Conservation (phyloP, 305 asterid genomes). For the Withania somnifera region DNA sequence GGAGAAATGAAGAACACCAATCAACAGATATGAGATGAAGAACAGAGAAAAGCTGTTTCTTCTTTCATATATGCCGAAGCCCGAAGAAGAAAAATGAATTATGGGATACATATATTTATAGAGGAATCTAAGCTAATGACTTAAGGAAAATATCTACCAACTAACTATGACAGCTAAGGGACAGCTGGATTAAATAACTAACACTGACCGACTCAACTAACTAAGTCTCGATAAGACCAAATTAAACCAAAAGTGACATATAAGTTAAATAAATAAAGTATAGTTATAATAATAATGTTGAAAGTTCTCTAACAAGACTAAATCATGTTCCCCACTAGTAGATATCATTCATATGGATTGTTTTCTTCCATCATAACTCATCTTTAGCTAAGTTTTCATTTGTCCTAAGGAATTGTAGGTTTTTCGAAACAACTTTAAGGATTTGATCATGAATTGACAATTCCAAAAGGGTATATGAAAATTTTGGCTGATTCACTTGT, state of each 20-base stretch:
- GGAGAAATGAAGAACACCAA: too few species aligned
- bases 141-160: too few species aligned
- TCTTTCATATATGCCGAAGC: too few species aligned
- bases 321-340: neutral
- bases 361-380: neutral
- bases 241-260: neutral
- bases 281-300: neutral
- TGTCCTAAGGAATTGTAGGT: neutral
- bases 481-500: neutral
- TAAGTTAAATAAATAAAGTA: neutral
- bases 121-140: too few species aligned
- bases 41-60: too few species aligned
- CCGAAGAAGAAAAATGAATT: too few species aligned
- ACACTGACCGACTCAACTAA: too few species aligned
- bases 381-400: neutral
- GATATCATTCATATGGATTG: neutral
- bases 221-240: too few species aligned
- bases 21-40: too few species aligned
- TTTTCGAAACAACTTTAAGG: neutral
- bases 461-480: neutral
- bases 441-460: neutral
- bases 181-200: too few species aligned
- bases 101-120: too few species aligned
- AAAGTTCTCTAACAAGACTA: neutral
- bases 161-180: too few species aligned